Evolutionary conservation across 768 basidiomycete species (phyloP).

Genomic region (Naganishia vishniacii): DNA sequence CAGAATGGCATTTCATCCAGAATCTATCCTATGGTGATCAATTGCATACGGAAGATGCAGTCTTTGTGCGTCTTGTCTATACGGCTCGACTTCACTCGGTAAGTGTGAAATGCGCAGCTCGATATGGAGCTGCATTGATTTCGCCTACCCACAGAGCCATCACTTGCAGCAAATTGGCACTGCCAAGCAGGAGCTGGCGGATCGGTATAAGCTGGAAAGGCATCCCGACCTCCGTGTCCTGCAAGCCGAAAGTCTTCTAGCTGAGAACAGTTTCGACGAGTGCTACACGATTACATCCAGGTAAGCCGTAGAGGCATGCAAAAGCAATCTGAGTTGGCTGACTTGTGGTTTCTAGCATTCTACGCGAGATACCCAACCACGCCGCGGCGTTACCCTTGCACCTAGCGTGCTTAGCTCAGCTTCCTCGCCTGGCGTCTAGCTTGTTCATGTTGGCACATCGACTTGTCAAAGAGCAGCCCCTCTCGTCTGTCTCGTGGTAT

Average conservation of each 20-base stretch:
- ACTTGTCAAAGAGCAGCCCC: constrained; percentile 87
- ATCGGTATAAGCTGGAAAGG: constrained; percentile 76
- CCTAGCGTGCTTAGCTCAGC: constrained; percentile 96
- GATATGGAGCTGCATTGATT: neutral
- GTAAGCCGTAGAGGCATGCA: constrained; percentile 48
- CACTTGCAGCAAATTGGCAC: constrained; percentile 61
- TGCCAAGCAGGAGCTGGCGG: constrained; percentile 69
- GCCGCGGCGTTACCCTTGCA: constrained; percentile 85
- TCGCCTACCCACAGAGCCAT: neutral
- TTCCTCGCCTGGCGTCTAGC: constrained; percentile 81
- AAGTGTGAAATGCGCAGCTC: neutral
- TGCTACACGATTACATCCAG: constrained; percentile 81
- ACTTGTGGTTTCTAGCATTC: constrained; percentile 53
- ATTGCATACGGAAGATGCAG: constrained; percentile 70
- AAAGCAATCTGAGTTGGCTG: constrained; percentile 51
- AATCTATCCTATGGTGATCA: constrained; percentile 75
- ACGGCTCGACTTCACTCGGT: constrained; percentile 80
- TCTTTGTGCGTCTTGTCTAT: constrained; percentile 89
- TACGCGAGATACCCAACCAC: constrained; percentile 77
- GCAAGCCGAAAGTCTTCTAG: constrained; percentile 82
- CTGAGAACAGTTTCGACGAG: constrained; percentile 85
- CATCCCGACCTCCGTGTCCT: constrained; percentile 89
- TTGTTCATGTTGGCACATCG: constrained; percentile 95
- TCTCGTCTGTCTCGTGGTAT: constrained; percentile 92
- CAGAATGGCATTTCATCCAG: constrained; percentile 96